Evolutionary conservation across 2,329 filamentous ascomycete species (phyloP).

Genomic region (Sordariomycetes sp.): DNA sequence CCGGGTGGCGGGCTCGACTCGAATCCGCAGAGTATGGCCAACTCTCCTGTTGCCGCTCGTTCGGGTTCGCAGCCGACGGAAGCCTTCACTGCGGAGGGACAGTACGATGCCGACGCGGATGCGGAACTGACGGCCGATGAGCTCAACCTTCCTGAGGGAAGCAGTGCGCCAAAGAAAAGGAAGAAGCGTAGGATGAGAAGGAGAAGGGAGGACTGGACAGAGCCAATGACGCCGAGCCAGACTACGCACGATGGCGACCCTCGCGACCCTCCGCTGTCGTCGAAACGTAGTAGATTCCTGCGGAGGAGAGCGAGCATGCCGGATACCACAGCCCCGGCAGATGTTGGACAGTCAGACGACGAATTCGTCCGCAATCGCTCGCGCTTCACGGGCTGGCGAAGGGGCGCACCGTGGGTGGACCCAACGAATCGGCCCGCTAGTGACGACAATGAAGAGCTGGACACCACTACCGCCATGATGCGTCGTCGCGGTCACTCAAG

Average conservation of each 20-base stretch:
- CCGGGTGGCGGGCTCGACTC: no score
- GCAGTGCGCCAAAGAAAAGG: conserved; percentile 40
- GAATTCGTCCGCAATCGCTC: conserved; percentile 61
- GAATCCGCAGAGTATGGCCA: conserved; percentile 33
- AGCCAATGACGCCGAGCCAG: conserved; percentile 53
- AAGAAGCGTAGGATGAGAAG: conserved; percentile 56
- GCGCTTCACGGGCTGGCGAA: conserved; percentile 39
- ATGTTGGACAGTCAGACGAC: conserved; percentile 58
- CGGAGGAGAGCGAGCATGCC: conserved; percentile 58
- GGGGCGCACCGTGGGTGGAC: conserved; percentile 50
- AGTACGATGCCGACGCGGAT: conserved; percentile 49
- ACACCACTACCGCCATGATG: conserved; percentile 34
- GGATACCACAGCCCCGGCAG: conserved; percentile 41
- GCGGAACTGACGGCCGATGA: conserved; percentile 84
- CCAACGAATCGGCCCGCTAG: conserved; percentile 36
- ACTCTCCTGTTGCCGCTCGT: conserved; percentile 37
- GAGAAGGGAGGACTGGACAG: conserved; percentile 47
- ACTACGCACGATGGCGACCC: conserved; percentile 29
- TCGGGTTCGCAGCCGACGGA: conserved; percentile 32
- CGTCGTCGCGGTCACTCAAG: conserved; percentile 55
- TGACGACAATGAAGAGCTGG: conserved; percentile 42
- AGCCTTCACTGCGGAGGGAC: conserved; percentile 39
- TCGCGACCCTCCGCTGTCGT: conserved; percentile 28
- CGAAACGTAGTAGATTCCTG: conserved; percentile 44
- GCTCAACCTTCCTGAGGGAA: conserved; percentile 30